Evolutionary conservation across 2,329 filamentous ascomycete species (phyloP).

Genomic region (Graphium sp.): DNA sequence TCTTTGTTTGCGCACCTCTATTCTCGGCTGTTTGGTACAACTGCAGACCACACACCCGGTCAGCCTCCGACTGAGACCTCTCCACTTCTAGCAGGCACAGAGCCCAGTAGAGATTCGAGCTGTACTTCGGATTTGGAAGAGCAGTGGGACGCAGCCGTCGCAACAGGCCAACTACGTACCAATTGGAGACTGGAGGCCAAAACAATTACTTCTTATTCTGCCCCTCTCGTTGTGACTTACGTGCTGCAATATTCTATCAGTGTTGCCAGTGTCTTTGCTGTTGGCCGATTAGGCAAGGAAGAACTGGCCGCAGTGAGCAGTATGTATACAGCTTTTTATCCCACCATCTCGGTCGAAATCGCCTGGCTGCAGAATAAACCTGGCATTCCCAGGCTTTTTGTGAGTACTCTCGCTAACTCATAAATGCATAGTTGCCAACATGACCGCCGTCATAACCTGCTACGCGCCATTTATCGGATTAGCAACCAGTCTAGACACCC

Average conservation of each 20-base stretch:
- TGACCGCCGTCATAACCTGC: conserved; percentile 68
- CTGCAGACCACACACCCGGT: too few species aligned
- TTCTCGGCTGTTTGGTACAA: conserved; percentile 36
- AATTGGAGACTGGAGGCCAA: conserved; percentile 85
- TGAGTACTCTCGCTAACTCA: too few species aligned
- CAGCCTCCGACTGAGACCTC: conserved; percentile 19
- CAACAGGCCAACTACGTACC: conserved; percentile 65
- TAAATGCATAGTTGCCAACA: conserved; percentile 35
- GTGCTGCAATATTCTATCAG: conserved; percentile 71
- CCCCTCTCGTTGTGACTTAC: conserved; percentile 58
- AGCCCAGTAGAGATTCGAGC: conserved; percentile 10
- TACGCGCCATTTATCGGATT: conserved; percentile 70
- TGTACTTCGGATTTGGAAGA: conserved; percentile 38
- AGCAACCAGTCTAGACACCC: conserved; percentile 76
- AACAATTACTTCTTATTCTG: conserved; percentile 56
- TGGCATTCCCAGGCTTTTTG: too few species aligned
- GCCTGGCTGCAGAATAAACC: too few species aligned
- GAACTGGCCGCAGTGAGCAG: conserved; percentile 25
- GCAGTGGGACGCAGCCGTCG: conserved; percentile 76
- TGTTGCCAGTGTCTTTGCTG: conserved; percentile 65
- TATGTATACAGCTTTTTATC: conserved; percentile 9
- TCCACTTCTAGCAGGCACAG: conserved; percentile 16
- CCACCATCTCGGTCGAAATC: neutral
- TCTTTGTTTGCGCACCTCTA: conserved; percentile 24
- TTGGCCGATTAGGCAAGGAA: conserved; percentile 57